phyloP scores from a whole-genome alignment of 2,329 filamentous ascomycete species.

The Hypocreales sp. region DNA sequence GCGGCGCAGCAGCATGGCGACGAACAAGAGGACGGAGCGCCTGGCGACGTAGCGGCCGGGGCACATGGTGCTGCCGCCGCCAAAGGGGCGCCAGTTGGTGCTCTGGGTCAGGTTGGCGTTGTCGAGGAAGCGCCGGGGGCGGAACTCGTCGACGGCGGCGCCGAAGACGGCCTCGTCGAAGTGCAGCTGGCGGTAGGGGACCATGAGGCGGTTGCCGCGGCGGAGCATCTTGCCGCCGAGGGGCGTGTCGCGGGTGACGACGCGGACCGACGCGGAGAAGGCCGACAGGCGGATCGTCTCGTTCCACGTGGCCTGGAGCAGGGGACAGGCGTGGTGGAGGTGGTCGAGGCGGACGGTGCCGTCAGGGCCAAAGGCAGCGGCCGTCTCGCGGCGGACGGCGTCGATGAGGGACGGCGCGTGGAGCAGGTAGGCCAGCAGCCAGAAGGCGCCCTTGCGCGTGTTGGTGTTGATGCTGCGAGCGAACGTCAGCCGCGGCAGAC shows the following conservation, averaged over 20 bases:
- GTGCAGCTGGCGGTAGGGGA: slow-evolving; percentile 11
- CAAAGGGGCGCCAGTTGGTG: slow-evolving; percentile 10
- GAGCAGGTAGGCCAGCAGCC: slow-evolving; percentile 10
- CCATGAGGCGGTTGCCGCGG: slow-evolving; percentile 10
- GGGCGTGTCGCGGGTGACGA: slow-evolving; percentile 7
- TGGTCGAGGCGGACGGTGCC: slow-evolving; percentile 12
- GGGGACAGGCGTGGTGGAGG: slow-evolving; percentile 11
- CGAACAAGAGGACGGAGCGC: slow-evolving; percentile 5
- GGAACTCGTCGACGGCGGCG: slow-evolving; percentile 4
- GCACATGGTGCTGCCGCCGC: slow-evolving; percentile 13
- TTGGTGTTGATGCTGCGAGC: slow-evolving; percentile 12
- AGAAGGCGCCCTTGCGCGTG: slow-evolving; percentile 11
- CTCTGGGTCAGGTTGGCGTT: slow-evolving; percentile 4
- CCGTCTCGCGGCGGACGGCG: slow-evolving; percentile 8
- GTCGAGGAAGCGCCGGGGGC: slow-evolving; percentile 5
- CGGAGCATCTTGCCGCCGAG: slow-evolving; percentile 12
- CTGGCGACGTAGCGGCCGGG: slow-evolving; percentile 9
- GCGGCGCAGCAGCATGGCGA: slow-evolving; percentile 9
- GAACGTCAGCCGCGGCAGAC: slow-evolving; percentile 1
- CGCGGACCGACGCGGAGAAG: slow-evolving; percentile 10
- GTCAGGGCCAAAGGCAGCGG: slow-evolving; percentile 8
- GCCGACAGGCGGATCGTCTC: slow-evolving; percentile 10
- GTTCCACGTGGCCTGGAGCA: slow-evolving; percentile 10
- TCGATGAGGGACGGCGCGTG: slow-evolving; percentile 6
- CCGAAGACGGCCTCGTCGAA: slow-evolving; percentile 6